Percentiles rank a stretch among this genome's conserved stretches.
phyloP scores from a whole-genome alignment of 2,329 filamentous ascomycete genomes.

The Arthrobotrys sphaeroides region DNA sequence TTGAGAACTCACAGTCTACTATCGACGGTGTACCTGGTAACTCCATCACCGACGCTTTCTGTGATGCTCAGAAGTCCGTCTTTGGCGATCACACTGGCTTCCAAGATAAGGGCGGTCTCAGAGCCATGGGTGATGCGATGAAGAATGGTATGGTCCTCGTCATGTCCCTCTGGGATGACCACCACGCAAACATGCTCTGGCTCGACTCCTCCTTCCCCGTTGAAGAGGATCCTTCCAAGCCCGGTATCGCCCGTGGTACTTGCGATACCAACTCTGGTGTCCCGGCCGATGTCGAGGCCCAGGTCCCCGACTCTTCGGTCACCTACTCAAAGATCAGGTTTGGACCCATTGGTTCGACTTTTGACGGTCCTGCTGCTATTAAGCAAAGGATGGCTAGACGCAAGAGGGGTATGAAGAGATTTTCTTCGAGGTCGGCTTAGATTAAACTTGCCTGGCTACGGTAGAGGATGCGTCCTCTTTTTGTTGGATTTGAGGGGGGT shows the following conservation, averaged over 20 bases:
- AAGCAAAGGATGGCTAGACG: constrained; percentile 47
- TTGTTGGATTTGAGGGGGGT: neutral
- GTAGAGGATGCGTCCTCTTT: neutral
- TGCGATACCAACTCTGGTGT: constrained; percentile 67
- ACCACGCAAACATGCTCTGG: constrained; percentile 71
- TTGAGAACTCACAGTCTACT: constrained; percentile 61
- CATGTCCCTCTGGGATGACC: constrained; percentile 65
- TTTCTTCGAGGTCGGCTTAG: constrained; percentile 21
- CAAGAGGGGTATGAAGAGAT: constrained; percentile 44
- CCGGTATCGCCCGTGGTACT: constrained; percentile 67
- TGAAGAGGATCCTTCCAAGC: constrained; percentile 61
- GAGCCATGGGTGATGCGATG: constrained; percentile 53
- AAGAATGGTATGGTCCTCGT: constrained; percentile 54
- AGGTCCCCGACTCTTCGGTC: constrained; percentile 65
- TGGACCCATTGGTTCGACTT: constrained; percentile 69
- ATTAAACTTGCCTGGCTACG: neutral
- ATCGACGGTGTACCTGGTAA: constrained; percentile 62
- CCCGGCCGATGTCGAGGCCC: constrained; percentile 65
- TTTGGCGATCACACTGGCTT: constrained; percentile 47
- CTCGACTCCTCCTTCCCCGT: constrained; percentile 67
- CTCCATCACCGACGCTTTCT: constrained; percentile 53
- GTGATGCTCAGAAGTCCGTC: constrained; percentile 48
- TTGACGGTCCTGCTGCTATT: constrained; percentile 44
- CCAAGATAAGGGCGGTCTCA: constrained; percentile 49
- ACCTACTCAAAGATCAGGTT: constrained; percentile 70